Conservation (phyloP, 257 asterid genomes). For the Ocimum tenuiflorum region DNA sequence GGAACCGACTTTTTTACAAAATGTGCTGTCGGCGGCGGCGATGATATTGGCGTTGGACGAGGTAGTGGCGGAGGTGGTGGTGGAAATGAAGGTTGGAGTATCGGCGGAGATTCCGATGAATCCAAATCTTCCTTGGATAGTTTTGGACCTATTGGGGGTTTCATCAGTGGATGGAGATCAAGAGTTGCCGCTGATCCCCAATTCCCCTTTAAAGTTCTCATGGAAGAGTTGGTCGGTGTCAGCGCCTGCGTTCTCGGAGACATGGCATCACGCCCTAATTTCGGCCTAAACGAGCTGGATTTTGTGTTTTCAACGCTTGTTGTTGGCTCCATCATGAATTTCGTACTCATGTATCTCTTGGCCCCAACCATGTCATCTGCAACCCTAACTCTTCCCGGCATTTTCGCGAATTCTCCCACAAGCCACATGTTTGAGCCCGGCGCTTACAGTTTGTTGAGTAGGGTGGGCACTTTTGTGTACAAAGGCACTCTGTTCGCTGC, state of each 20-base stretch:
- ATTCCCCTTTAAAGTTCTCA: slow-evolving; percentile 80
- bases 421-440: slow-evolving; percentile 96
- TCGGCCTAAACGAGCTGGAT: slow-evolving; percentile 88
- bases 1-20: slow-evolving; percentile 16
- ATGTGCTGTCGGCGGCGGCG: slow-evolving; percentile 29
- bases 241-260: slow-evolving; percentile 77
- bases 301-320: slow-evolving; percentile 85
- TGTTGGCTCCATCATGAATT: slow-evolving; percentile 72
- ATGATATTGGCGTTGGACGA: slow-evolving; percentile 26
- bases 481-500: slow-evolving; percentile 72
- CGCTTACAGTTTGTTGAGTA: slow-evolving; percentile 37
- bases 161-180: slow-evolving; percentile 75
- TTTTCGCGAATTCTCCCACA: slow-evolving; percentile 62
- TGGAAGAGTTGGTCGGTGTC: slow-evolving; percentile 91
- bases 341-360: slow-evolving; percentile 75
- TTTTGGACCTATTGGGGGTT: slow-evolving; percentile 75
- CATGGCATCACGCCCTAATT: slow-evolving; percentile 92
- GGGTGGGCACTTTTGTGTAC: slow-evolving; percentile 70
- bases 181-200: slow-evolving; percentile 90
- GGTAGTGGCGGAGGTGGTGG: slow-evolving; percentile 30
- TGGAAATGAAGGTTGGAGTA: slow-evolving; percentile 32
- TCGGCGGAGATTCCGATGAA: slow-evolving; percentile 41
- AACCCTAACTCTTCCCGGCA: slow-evolving; percentile 43
- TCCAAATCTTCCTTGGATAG: slow-evolving; percentile 34
- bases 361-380: slow-evolving; percentile 67